Percentiles rank a stretch among this genome's conserved stretches.
Evolutionary conservation across 2,329 filamentous ascomycete genomes (phyloP).

Genomic region (Cladosporium sp.): DNA sequence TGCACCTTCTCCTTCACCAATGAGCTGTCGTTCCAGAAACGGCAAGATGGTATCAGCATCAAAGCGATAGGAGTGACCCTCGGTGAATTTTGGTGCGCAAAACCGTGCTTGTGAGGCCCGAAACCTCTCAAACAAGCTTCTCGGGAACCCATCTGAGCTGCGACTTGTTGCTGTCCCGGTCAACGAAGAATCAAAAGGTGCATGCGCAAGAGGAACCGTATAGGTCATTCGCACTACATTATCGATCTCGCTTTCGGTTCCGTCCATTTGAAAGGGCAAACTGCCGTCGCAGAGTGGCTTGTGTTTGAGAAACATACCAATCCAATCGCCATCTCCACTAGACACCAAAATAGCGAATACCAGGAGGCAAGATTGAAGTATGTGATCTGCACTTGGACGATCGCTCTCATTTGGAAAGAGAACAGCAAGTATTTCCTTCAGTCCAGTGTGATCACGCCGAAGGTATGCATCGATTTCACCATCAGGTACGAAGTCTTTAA

Average conservation of each 20-base stretch:
- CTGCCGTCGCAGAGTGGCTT: background rate
- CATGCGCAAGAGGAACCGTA: background rate
- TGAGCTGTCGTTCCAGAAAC: background rate
- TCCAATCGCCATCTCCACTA: background rate
- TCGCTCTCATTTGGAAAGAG: no score
- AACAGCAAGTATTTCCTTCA: no score
- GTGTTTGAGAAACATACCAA: background rate
- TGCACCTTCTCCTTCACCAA: background rate
- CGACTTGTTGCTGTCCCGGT: no score
- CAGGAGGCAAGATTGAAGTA: no score
- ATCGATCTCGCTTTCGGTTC: no score
- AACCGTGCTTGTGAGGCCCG: background rate
- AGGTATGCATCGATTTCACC: no score
- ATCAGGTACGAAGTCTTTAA: no score
- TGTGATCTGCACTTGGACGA: no score
- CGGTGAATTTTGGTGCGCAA: background rate
- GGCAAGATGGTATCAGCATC: background rate
- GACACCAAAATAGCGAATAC: constrained; percentile 8
- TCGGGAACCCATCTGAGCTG: no score
- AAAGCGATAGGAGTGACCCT: background rate
- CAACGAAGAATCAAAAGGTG: no score
- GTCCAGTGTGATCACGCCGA: no score
- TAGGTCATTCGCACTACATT: background rate
- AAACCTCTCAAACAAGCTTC: background rate
- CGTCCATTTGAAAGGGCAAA: constrained; percentile 3